Evolutionary conservation across 768 basidiomycete genomes (phyloP).

Genomic region (Erythrobasidium yunnanense): DNA sequence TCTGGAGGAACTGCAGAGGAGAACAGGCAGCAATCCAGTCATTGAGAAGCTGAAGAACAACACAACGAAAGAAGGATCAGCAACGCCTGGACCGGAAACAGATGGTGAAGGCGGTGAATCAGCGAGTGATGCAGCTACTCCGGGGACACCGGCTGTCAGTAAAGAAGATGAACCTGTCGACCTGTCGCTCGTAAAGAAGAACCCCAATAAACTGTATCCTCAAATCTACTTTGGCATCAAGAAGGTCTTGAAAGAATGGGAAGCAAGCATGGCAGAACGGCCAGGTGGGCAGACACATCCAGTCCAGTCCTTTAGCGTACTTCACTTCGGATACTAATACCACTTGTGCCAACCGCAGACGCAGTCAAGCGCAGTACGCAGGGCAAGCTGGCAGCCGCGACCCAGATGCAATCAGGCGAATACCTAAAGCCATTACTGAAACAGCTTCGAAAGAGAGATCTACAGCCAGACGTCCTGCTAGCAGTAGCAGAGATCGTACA

Average conservation of each 20-base stretch:
- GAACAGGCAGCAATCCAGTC: slow-evolving; percentile 46
- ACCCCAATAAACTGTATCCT: slow-evolving; percentile 91
- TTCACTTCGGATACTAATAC: neutral
- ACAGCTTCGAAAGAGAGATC: slow-evolving; percentile 68
- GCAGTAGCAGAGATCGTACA: slow-evolving; percentile 80
- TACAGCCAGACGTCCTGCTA: slow-evolving; percentile 36
- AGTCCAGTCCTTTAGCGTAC: neutral
- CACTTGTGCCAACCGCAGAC: slow-evolving; percentile 47
- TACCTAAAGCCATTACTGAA: slow-evolving; percentile 97
- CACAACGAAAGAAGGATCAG: neutral
- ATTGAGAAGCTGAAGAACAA: slow-evolving; percentile 1
- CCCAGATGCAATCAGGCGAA: slow-evolving; percentile 87
- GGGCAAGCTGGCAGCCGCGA: slow-evolving; percentile 87
- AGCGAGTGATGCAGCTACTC: neutral
- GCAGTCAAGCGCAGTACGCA: slow-evolving; percentile 75
- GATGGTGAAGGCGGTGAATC: slow-evolving; percentile 51
- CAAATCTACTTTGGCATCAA: slow-evolving; percentile 57
- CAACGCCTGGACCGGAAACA: slow-evolving; percentile 45
- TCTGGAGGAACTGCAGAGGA: slow-evolving; percentile 73
- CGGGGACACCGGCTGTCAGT: slow-evolving; percentile 32
- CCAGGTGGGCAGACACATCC: slow-evolving; percentile 53
- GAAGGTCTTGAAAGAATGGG: slow-evolving; percentile 89
- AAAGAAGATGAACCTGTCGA: slow-evolving; percentile 51
- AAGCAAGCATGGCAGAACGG: slow-evolving; percentile 81
- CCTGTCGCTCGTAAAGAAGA: slow-evolving; percentile 67